phyloP scores from a whole-genome alignment of 2,329 filamentous ascomycete species.

The Penicillium sp. region DNA sequence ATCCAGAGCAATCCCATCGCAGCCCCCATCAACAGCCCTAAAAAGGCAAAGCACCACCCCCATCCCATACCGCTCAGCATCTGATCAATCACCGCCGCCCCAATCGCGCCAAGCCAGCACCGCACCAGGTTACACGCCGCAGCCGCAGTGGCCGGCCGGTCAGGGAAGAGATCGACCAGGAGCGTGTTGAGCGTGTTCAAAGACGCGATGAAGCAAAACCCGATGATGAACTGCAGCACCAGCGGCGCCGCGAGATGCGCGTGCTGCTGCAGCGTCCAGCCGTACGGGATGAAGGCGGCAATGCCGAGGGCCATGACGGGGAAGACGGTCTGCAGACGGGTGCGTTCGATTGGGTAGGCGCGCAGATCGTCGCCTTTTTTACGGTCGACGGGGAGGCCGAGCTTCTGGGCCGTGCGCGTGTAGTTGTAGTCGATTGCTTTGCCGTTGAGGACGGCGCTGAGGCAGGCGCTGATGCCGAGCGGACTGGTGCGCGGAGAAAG shows the following conservation, averaged over 20 bases:
- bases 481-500: conserved; percentile 8
- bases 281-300: conserved; percentile 29
- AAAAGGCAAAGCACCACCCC: conserved; percentile 29
- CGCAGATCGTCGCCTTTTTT: conserved; percentile 45
- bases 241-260: conserved; percentile 13
- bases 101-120: conserved; percentile 30
- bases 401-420: conserved; percentile 14
- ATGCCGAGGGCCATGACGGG: conserved; percentile 26
- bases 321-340: conserved; percentile 29
- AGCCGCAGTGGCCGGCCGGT: conserved; percentile 26
- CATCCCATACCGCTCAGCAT: conserved; percentile 19
- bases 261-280: conserved; percentile 29
- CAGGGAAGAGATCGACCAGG: conserved; percentile 31
- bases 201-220: conserved; percentile 25
- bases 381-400: conserved; percentile 15
- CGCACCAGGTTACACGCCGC: conserved; percentile 32
- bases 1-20: conserved; percentile 18
- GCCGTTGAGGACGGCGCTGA: conserved; percentile 22
- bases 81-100: conserved; percentile 22
- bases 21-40: conserved; percentile 11
- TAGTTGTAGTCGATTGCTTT: conserved; percentile 26
- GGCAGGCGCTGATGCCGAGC: conserved; percentile 15
- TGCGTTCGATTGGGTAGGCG: conserved; percentile 42
- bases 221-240: conserved; percentile 34
- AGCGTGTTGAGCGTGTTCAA: conserved; percentile 29